Percentiles rank a stretch among this genome's conserved stretches.
phyloP scores from a whole-genome alignment of 345 rosid species.

The Eutrema japonicum region DNA sequence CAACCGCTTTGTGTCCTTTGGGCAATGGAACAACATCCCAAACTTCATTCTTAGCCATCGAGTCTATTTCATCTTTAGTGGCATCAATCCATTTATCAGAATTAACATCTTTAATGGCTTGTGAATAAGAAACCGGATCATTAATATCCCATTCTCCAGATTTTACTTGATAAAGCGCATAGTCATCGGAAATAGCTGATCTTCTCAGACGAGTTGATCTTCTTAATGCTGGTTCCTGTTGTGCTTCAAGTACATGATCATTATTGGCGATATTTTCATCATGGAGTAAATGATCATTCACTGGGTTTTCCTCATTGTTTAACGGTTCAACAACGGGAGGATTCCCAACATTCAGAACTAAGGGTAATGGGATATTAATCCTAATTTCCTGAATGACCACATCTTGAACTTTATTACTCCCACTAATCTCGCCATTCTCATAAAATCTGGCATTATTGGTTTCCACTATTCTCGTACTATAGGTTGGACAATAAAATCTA shows the following conservation, averaged over 20 bases:
- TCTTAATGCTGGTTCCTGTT: no score
- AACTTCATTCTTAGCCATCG: background rate
- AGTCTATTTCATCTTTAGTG: background rate
- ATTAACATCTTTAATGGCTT: conserved; percentile 14
- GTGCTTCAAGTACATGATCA: no score
- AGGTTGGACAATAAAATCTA: background rate
- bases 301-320: no score
- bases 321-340: background rate
- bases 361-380: background rate
- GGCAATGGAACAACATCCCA: background rate
- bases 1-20: background rate
- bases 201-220: no score
- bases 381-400: background rate
- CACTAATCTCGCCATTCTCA: background rate
- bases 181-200: no score
- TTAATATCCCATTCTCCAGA: background rate
- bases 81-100: conserved; percentile 16
- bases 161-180: background rate
- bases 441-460: background rate
- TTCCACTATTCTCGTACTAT: background rate
- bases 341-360: background rate
- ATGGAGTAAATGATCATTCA: no score
- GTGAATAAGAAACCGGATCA: background rate
- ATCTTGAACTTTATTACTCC: background rate
- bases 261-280: no score